These are phyloP conservation scores for Obelidium mucronatum DNA, from an alignment of 192 early-diverging fungal genomes.

Conservation along the genomic window DNA sequence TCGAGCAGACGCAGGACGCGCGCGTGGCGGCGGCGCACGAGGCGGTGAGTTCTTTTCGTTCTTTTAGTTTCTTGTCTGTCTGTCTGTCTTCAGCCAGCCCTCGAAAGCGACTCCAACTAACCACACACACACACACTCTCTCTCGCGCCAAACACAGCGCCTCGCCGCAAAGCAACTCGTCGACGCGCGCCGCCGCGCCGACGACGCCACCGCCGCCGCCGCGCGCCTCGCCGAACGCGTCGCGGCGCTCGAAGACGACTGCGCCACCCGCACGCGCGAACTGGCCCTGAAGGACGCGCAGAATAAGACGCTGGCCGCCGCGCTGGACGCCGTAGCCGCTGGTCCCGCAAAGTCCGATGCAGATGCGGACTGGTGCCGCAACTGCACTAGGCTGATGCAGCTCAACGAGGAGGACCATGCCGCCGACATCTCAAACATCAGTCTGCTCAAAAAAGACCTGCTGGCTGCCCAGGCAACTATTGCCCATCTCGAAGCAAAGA, in stretches of 20 bases:
- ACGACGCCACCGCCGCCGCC: background rate
- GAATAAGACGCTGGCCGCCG: background rate
- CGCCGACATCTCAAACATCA: background rate
- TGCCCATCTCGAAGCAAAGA: background rate
- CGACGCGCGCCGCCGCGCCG: background rate
- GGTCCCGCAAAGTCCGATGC: background rate
- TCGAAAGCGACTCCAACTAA: background rate
- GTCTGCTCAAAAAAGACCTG: background rate
- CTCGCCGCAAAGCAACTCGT: background rate
- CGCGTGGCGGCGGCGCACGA: background rate
- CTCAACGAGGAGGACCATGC: slow-evolving; percentile 12
- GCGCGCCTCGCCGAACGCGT: background rate
- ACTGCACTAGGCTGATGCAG: background rate
- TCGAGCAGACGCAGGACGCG: background rate
- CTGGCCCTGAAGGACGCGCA: background rate
- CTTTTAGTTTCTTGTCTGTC: background rate
- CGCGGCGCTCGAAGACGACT: background rate
- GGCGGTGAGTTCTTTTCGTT: background rate
- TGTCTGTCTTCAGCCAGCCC: background rate
- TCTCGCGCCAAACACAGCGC: background rate
- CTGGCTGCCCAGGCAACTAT: background rate
- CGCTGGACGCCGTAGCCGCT: background rate
- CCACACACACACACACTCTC: background rate
- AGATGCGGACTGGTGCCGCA: background rate
- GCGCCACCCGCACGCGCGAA: background rate